Evolutionary conservation across 2,329 filamentous ascomycete species (phyloP).

Genomic region (Nannizzia gypsea): DNA sequence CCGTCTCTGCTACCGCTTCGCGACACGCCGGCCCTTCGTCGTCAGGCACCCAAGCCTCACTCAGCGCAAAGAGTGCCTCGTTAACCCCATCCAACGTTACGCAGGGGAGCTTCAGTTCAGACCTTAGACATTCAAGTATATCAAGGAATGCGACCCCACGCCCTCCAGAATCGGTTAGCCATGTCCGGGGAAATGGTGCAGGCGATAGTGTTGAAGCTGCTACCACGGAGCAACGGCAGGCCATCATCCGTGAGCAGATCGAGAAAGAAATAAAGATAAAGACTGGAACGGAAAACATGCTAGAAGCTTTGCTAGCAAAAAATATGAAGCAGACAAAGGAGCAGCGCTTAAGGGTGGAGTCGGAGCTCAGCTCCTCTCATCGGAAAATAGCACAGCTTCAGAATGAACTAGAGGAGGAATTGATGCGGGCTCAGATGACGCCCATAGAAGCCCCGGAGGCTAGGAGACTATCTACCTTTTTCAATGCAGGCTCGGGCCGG

Average conservation of each 20-base stretch:
- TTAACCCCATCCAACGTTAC: slow-evolving; percentile 62
- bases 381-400: slow-evolving; percentile 51
- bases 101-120: slow-evolving; percentile 78
- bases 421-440: slow-evolving; percentile 44
- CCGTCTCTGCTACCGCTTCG: slow-evolving; percentile 20
- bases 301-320: slow-evolving; percentile 87
- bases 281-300: slow-evolving; percentile 91
- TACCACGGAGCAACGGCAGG: slow-evolving; percentile 60
- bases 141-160: slow-evolving; percentile 51
- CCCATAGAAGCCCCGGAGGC: slow-evolving; percentile 31
- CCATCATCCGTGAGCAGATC: slow-evolving; percentile 67
- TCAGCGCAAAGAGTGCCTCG: slow-evolving; percentile 48
- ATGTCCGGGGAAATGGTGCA: slow-evolving; percentile 32
- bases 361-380: slow-evolving; percentile 83
- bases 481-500: slow-evolving; percentile 44
- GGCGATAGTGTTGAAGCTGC: slow-evolving; percentile 50
- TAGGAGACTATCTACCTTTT: slow-evolving; percentile 46
- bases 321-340: slow-evolving; percentile 93
- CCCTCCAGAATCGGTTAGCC: slow-evolving; percentile 44
- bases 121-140: slow-evolving; percentile 58
- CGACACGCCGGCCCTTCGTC: slow-evolving; percentile 43
- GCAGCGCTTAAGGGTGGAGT: slow-evolving; percentile 65
- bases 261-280: slow-evolving; percentile 97
- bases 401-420: slow-evolving; percentile 48
- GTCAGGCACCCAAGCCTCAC: slow-evolving; percentile 50